phyloP scores from a whole-genome alignment of 177 flowering plant genomes.

The Vitis hybrid region DNA sequence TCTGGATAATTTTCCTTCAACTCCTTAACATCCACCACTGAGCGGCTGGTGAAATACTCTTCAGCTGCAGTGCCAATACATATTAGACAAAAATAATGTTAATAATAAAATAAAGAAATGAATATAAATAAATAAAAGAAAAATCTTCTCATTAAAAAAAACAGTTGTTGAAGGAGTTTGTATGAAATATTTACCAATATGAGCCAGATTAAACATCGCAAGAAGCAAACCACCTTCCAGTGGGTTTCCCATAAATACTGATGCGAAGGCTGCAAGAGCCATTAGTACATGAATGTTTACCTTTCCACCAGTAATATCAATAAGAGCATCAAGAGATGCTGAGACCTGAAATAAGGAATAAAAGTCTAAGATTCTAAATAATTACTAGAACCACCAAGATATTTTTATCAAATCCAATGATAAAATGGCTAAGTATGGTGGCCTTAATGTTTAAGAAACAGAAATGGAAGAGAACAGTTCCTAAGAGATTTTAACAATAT shows the following conservation, averaged over 20 bases:
- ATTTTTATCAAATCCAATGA: too few species aligned
- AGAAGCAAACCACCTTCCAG: constrained; percentile 97
- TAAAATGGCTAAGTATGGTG: too few species aligned
- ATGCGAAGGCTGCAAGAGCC: constrained; percentile 98
- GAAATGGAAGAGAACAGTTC: too few species aligned
- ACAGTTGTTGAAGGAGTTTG: background rate
- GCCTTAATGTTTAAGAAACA: too few species aligned
- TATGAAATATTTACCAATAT: constrained; percentile 59
- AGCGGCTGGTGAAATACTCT: constrained; percentile 94
- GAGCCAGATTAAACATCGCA: constrained; percentile 97
- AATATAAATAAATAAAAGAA: background rate
- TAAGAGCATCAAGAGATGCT: constrained; percentile 81
- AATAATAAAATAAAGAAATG: background rate
- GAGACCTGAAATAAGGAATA: constrained; percentile 53
- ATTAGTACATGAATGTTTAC: constrained; percentile 95
- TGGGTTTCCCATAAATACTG: constrained; percentile 89
- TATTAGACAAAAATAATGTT: background rate
- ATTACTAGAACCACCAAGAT: too few species aligned
- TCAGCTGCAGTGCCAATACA: constrained; percentile 61
- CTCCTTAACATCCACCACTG: constrained; percentile 89
- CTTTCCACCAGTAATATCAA: constrained; percentile 83
- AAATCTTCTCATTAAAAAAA: background rate
- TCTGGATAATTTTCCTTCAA: constrained; percentile 94
- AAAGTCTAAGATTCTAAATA: too few species aligned
- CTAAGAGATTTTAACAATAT: too few species aligned